Percentiles rank a stretch among this genome's conserved stretches.
phyloP scores from a whole-genome alignment of 2,329 filamentous ascomycete genomes.

The Verticillium albo-atrum region DNA sequence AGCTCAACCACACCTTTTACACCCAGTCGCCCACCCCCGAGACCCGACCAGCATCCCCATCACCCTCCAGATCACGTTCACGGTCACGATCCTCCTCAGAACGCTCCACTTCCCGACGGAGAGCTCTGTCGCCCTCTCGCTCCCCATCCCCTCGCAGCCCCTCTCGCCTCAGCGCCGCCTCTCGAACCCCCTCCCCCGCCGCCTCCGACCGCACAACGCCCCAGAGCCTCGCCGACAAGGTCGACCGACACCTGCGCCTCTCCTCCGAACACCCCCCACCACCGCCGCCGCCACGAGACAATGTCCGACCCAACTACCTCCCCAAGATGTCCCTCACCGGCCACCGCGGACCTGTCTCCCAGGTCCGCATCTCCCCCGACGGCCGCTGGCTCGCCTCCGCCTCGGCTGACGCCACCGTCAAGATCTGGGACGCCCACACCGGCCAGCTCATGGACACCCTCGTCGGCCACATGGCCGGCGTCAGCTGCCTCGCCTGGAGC shows the following conservation, averaged over 20 bases:
- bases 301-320: conserved; percentile 60
- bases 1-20: conserved; percentile 16
- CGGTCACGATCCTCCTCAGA: conserved; percentile 3
- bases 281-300: conserved; percentile 35
- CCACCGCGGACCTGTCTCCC: conserved; percentile 74
- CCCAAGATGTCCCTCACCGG: conserved; percentile 69
- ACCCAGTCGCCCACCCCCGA: conserved; percentile 27
- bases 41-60: conserved; percentile 27
- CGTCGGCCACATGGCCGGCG: conserved; percentile 87
- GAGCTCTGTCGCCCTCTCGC: background rate
- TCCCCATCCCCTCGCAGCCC: background rate
- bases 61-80: conserved; percentile 22
- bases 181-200: conserved; percentile 17
- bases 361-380: conserved; percentile 88
- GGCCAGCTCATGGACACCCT: conserved; percentile 82
- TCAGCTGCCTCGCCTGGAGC: conserved; percentile 91
- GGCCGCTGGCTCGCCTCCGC: conserved; percentile 85
- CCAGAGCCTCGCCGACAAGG: conserved; percentile 7
- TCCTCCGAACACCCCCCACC: conserved; percentile 22
- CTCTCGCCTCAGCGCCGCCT: background rate
- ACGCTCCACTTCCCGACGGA: background rate
- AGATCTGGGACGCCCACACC: conserved; percentile 80
- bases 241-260: conserved; percentile 10
- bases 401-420: conserved; percentile 85
- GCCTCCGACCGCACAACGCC: conserved; percentile 21